phyloP scores from a whole-genome alignment of 345 rosid genomes.

The Heritiera littoralis region DNA sequence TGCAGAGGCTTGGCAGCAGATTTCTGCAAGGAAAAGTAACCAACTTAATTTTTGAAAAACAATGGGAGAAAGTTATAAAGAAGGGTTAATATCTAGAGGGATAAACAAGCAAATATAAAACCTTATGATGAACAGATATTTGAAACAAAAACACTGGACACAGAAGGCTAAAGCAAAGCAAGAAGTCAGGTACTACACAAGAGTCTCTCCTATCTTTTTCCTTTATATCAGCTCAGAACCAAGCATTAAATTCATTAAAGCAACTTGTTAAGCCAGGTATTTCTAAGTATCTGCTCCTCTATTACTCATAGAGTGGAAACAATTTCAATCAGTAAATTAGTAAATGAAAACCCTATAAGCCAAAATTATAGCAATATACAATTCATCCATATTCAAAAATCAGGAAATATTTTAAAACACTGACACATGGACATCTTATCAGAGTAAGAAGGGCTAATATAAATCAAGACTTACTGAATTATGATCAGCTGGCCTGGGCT shows the following conservation, averaged over 20 bases:
- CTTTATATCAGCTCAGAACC: not conserved
- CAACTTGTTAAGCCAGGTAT: not conserved
- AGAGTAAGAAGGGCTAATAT: not conserved
- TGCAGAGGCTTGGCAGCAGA: conserved; percentile 77
- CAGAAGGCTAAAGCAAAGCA: not conserved
- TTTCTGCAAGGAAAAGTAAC: conserved; percentile 49
- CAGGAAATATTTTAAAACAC: not conserved
- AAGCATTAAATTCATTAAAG: not conserved
- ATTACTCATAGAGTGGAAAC: not conserved
- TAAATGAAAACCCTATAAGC: not conserved
- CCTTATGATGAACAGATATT: too few relatives aligned
- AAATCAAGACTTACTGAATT: conserved; percentile 47
- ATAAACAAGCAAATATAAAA: not conserved
- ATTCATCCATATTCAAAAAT: not conserved
- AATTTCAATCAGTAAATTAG: not conserved
- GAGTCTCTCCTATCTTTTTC: not conserved
- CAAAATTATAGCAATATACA: not conserved
- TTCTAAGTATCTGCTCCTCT: not conserved
- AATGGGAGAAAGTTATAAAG: not conserved
- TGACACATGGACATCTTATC: not conserved
- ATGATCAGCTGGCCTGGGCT: conserved; percentile 94
- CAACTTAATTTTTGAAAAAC: not conserved
- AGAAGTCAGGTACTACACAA: not conserved
- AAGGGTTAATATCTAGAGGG: not conserved
- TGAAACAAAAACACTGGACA: not conserved